phyloP scores from a whole-genome alignment of 768 basidiomycete genomes.

The Udeniomyces megalosporus region DNA sequence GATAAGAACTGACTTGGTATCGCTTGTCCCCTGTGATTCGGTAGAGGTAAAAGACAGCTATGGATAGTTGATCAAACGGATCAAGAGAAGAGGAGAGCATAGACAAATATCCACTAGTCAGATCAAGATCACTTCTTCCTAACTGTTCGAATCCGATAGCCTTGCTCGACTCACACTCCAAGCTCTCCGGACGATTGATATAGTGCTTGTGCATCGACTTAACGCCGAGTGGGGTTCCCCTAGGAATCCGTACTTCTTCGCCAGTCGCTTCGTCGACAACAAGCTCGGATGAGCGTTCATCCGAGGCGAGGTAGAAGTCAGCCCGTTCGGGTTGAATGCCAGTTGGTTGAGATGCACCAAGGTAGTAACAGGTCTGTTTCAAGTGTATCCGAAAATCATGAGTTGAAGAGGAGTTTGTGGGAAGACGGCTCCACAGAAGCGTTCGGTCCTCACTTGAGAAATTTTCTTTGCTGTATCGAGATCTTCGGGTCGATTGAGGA shows the following conservation, averaged over 20 bases:
- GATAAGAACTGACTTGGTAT: conserved; percentile 14
- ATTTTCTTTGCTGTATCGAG: neutral
- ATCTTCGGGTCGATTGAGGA: conserved; percentile 3
- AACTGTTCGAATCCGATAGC: too few species aligned
- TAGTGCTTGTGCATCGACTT: conserved; percentile 13
- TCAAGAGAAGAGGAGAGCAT: too few species aligned
- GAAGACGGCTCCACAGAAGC: too few species aligned
- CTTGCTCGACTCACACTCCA: neutral
- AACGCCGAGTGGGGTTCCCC: conserved; percentile 1
- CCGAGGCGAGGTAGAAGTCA: neutral
- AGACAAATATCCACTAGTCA: neutral
- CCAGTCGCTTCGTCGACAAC: conserved; percentile 2
- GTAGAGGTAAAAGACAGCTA: conserved; percentile 12
- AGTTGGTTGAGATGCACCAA: neutral
- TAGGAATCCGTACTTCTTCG: neutral
- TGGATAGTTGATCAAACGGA: too few species aligned
- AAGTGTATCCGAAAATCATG: too few species aligned
- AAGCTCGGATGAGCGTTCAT: neutral
- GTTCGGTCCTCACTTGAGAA: too few species aligned
- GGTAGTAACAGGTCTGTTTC: conserved; percentile 13
- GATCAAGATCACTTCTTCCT: neutral
- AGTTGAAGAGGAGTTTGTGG: too few species aligned
- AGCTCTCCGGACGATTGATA: neutral
- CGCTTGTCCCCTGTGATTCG: conserved; percentile 11
- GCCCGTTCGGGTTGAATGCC: conserved; percentile 12